Evolutionary conservation across 768 basidiomycete genomes (phyloP).

Genomic region (Boletus rubescentipes): DNA sequence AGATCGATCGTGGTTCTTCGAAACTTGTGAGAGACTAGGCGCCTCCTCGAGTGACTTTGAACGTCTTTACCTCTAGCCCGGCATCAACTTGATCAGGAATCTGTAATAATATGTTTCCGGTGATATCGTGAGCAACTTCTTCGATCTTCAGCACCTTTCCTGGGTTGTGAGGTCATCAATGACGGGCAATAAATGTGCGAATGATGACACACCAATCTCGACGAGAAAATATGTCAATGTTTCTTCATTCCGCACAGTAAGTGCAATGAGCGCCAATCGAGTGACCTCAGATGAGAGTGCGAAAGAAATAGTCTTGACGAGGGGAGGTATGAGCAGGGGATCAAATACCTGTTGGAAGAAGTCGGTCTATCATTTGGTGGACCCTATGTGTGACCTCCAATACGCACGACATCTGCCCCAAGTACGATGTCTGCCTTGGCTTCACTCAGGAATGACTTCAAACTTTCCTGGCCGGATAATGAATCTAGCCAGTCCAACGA

Average conservation of each 20-base stretch:
- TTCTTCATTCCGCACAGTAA: constrained; percentile 52
- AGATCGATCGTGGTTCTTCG: constrained; percentile 15
- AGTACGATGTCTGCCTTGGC: constrained; percentile 57
- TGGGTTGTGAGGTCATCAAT: constrained; percentile 3
- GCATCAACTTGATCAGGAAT: constrained; percentile 33
- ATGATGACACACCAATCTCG: constrained; percentile 28
- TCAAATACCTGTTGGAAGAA: constrained; percentile 60
- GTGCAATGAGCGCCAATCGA: constrained; percentile 34
- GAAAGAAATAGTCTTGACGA: constrained; percentile 47
- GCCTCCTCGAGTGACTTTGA: constrained; percentile 35
- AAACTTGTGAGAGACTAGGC: constrained; percentile 1
- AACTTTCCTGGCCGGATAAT: constrained; percentile 32
- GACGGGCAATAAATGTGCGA: neutral
- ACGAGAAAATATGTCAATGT: constrained; percentile 50
- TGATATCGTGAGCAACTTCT: constrained; percentile 22
- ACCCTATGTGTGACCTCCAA: neutral
- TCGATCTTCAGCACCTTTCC: constrained; percentile 27
- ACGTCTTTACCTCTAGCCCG: constrained; percentile 44
- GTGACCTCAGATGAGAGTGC: constrained; percentile 23
- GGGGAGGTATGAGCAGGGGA: constrained; percentile 54
- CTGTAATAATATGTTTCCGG: constrained; percentile 23
- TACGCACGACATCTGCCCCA: constrained; percentile 65
- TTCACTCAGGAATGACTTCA: constrained; percentile 34
- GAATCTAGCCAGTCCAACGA: constrained; percentile 70
- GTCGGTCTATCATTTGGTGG: neutral